Base-by-base conservation (phyloP, 139 green algal species). In the Picochlorum sp. region DNA sequence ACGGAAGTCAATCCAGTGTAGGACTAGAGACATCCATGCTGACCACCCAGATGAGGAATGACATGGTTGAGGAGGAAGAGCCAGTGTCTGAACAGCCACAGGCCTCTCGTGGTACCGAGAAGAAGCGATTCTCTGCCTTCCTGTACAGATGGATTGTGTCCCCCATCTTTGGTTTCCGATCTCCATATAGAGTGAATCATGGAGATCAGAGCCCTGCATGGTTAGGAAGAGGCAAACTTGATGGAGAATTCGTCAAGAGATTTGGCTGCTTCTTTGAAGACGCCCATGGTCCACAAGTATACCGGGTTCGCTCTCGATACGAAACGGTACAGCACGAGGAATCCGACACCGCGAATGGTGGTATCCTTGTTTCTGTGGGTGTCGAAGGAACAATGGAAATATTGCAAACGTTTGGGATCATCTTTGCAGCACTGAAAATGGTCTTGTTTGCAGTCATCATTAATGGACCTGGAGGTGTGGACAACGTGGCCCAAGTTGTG, bases 231-330 rank as follows among this genome's bases (percentile, higher is more conserved):
- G 31, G n/a, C 47, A 74, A 74, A 60, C 41, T 38, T 20, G 67
- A 74, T 51, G 64, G 44, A 13, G 34, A 57, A 13, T 67, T 74
- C 62, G 67, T 74, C 7, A 74, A 74, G 58, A 59, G 67, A 26
- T 74, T 67, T 57, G 67, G 67, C 28, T 63, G 60, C 49, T 57
- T 74, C 31, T 74, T 74, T 61, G 67, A 74, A 59, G 67, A 74
- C 21, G 67, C 67, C 5, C 50, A 64, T 45, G 67, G 67, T 3
- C 67, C 67, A 20, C 67, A 74, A 47, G 67, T 74, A 13, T 60
- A 63, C 21, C 47, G 47, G 21, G 64, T 74, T 24, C 45, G 28
- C 7, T 74, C 67, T 2, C 28, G 56, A 2, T 74, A 68, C 23
- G 57, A 74, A 23, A 10, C 60, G 15, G 55, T 41, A 7, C n/a